A percentile compares a stretch with the other conserved stretches of the same genome.
Evolutionary conservation across 352 stramenopile genomes (phyloP).

Genomic region (Phytophthora crassamura): DNA sequence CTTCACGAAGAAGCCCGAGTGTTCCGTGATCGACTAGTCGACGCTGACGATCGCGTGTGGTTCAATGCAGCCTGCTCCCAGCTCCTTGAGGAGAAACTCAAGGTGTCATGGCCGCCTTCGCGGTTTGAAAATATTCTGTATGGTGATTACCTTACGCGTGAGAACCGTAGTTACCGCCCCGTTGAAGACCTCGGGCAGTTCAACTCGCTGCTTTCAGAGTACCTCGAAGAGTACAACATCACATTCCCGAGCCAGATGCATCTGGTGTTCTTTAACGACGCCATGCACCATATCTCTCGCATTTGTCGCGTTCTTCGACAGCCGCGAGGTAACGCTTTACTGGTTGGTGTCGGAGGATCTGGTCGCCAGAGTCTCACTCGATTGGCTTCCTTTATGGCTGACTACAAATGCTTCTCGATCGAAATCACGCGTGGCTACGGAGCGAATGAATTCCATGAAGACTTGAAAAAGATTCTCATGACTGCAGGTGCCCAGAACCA

Average conservation of each 20-base stretch:
- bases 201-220: slow-evolving; percentile 86
- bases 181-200: slow-evolving; percentile 75
- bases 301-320: slow-evolving; percentile 94
- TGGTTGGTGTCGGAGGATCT: slow-evolving; percentile 92
- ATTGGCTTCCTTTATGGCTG: slow-evolving; percentile 91
- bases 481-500: slow-evolving; percentile 88
- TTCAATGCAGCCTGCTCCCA: slow-evolving; percentile 87
- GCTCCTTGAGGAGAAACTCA: slow-evolving; percentile 72
- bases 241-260: slow-evolving; percentile 94
- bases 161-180: slow-evolving; percentile 78
- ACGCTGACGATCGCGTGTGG: slow-evolving; percentile 85
- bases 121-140: slow-evolving; percentile 90
- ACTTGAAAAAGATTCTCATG: slow-evolving; percentile 93
- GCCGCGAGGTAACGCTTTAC: slow-evolving; percentile 90
- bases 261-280: slow-evolving; percentile 96
- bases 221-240: slow-evolving; percentile 96
- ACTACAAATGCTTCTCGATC: slow-evolving; percentile 93
- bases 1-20: slow-evolving; percentile 93
- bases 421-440: slow-evolving; percentile 94
- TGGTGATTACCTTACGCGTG: slow-evolving; percentile 89
- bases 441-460: slow-evolving; percentile 91
- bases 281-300: slow-evolving; percentile 93
- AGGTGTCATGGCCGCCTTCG: slow-evolving; percentile 62
- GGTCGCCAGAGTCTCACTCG: slow-evolving; percentile 92
- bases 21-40: slow-evolving; percentile 92